Evolutionary conservation across 2,329 filamentous ascomycete species (phyloP).

Genomic region (Hypoxylon sp.): DNA sequence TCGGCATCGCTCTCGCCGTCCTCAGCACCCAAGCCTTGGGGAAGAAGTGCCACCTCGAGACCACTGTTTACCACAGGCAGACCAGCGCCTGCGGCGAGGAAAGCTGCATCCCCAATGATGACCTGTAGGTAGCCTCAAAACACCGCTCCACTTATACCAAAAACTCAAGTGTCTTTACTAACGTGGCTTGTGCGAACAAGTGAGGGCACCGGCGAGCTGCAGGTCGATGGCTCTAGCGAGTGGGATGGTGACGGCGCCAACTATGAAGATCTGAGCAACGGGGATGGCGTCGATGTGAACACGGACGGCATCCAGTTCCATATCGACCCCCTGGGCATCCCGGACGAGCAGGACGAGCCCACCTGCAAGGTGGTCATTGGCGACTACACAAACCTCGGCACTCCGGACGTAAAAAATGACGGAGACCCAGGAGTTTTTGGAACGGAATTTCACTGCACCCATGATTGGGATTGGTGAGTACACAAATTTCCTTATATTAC

Average conservation of each 20-base stretch:
- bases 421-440: conserved; percentile 12
- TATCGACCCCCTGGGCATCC: conserved; percentile 14
- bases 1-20: conserved; percentile 10
- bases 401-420: not conserved
- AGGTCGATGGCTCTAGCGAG: conserved; percentile 12
- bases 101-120: conserved; percentile 13
- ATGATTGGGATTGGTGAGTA: conserved; percentile 12
- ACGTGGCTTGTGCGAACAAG: not conserved
- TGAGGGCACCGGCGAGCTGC: conserved; percentile 7
- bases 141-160: no score
- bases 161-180: no score
- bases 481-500: no score
- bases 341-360: conserved; percentile 8
- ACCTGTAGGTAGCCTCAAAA: conserved; percentile 15
- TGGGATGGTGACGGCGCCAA: conserved; percentile 17
- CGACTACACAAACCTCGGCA: conserved; percentile 16
- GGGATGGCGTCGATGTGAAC: conserved; percentile 18
- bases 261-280: conserved; percentile 19
- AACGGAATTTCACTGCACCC: conserved; percentile 15
- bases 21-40: conserved; percentile 14
- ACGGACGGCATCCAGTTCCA: conserved; percentile 18
- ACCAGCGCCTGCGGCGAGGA: conserved; percentile 14
- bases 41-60: conserved; percentile 14
- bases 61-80: conserved; percentile 14
- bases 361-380: conserved; percentile 19